Evolutionary conservation across 2,329 filamentous ascomycete genomes (phyloP).

Genomic region (Akanthomyces lecanii): DNA sequence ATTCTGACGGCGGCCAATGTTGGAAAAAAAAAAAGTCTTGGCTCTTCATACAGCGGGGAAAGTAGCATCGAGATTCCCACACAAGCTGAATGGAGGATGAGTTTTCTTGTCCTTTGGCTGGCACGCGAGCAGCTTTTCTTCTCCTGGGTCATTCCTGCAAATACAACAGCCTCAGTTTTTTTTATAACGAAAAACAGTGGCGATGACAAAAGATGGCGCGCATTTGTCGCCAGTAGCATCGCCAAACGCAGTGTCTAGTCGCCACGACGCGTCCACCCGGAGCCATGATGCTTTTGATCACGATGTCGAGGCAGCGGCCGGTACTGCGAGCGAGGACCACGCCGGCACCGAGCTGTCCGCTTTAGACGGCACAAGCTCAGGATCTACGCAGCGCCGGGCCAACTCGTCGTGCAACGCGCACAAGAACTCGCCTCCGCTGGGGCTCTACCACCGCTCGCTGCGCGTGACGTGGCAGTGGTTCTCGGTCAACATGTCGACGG

Average conservation of each 20-base stretch:
- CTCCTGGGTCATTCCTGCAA: background rate
- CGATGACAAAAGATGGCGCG: background rate
- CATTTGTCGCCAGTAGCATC: background rate
- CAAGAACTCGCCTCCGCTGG: background rate
- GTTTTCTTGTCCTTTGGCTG: no score
- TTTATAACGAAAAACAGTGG: background rate
- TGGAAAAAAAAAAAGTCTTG: no score
- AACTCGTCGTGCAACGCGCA: no score
- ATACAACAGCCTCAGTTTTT: background rate
- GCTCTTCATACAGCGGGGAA: no score
- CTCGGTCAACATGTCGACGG: conserved; percentile 13
- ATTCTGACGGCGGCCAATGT: no score
- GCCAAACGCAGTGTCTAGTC: background rate
- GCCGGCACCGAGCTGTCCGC: background rate
- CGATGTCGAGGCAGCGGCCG: background rate
- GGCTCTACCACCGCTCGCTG: background rate
- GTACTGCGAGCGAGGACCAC: background rate
- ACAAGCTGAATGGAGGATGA: no score
- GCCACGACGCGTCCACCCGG: background rate
- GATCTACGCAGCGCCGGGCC: no score
- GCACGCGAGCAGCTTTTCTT: background rate
- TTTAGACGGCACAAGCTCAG: background rate
- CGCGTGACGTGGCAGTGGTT: conserved; percentile 27
- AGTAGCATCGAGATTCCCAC: no score
- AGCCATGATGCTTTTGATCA: background rate